A percentile compares a stretch with the other conserved stretches of the same genome.
Evolutionary conservation across 495 filamentous ascomycete genomes (phyloP).

Genomic region (Lineolata rhizophorae): DNA sequence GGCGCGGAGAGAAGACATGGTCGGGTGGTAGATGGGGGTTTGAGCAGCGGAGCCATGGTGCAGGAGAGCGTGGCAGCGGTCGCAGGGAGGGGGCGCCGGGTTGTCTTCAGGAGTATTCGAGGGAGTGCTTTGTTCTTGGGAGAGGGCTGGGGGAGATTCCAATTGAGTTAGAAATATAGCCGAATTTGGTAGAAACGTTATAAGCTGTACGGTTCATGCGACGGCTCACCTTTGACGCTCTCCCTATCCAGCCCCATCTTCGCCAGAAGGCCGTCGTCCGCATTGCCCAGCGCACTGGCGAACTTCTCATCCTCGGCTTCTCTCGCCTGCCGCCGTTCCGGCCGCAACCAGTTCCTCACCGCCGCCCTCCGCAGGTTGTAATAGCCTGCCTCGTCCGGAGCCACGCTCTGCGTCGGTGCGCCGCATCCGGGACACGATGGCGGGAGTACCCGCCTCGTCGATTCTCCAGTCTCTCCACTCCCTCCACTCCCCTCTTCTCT

Average conservation of each 20-base stretch:
- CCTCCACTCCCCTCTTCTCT: no score
- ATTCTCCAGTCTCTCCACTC: no score
- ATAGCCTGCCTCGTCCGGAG: constrained; percentile 53
- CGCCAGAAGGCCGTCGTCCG: constrained; percentile 5
- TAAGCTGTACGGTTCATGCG: no score
- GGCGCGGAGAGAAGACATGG: constrained; percentile 49
- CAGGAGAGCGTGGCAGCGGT: constrained; percentile 62
- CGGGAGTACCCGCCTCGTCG: constrained; percentile 21
- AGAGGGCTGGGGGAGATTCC: no score
- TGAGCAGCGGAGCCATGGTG: constrained; percentile 40
- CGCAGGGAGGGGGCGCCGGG: constrained; percentile 36
- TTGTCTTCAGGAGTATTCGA: constrained; percentile 5
- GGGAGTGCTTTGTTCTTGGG: no score
- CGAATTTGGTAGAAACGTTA: no score
- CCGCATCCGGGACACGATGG: constrained; percentile 70
- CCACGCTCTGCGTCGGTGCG: constrained; percentile 51
- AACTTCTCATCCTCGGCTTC: constrained; percentile 16
- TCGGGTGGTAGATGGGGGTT: constrained; percentile 50
- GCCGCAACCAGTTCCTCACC: constrained; percentile 24
- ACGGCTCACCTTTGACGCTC: no score
- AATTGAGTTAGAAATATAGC: no score
- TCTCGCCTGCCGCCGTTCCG: constrained; percentile 8
- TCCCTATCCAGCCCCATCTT: constrained; percentile 8
- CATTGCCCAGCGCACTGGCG: constrained; percentile 8
- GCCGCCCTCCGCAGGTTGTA: constrained; percentile 37